These are phyloP conservation scores for Botrytis byssoidea DNA, from an alignment of 2,329 filamentous ascomycete genomes.

Conservation along the genomic window DNA sequence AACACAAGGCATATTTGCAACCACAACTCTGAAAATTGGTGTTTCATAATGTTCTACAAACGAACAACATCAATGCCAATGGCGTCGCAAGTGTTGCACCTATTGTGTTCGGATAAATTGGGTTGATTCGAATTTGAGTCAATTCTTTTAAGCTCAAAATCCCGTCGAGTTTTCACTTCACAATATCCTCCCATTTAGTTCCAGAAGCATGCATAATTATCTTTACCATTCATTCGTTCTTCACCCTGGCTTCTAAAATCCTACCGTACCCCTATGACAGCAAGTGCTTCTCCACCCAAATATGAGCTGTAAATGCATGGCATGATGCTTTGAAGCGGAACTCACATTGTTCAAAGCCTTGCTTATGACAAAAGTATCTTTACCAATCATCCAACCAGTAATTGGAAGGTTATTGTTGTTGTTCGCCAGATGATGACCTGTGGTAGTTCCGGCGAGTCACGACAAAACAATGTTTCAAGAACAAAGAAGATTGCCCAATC, in stretches of 20 bases:
- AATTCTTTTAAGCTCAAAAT: background rate
- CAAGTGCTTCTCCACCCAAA: slow-evolving; percentile 17
- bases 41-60: slow-evolving; percentile 16
- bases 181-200: background rate
- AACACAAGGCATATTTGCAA: slow-evolving; percentile 13
- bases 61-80: slow-evolving; percentile 1
- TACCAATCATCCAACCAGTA: background rate
- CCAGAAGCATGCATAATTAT: background rate
- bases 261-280: slow-evolving; percentile 1
- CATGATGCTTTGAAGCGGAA: background rate
- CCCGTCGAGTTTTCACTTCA: background rate
- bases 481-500: background rate
- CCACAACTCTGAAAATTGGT: slow-evolving; percentile 9
- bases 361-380: background rate
- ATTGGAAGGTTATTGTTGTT: background rate
- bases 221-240: background rate
- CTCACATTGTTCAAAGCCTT: background rate
- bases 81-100: slow-evolving; percentile 10
- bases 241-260: background rate
- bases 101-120: background rate
- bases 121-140: slow-evolving; percentile 3
- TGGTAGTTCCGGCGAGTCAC: background rate
- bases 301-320: slow-evolving; percentile 17
- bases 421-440: background rate
- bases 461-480: background rate